Conservation (phyloP, 148 eudicot species). For the Oxyria digyna region DNA sequence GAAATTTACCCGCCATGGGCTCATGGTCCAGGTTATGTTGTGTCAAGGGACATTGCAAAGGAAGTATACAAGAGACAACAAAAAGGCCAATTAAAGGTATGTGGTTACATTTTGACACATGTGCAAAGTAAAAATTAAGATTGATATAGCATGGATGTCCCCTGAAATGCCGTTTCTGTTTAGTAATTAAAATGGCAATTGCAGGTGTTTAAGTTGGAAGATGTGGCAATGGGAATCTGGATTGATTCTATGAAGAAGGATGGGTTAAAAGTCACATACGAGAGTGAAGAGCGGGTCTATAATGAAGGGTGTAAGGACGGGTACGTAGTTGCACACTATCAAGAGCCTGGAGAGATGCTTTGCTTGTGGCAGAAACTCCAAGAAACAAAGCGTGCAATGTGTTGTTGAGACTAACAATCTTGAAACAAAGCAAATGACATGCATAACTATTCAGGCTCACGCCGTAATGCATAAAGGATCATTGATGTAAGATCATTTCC, state of each 20-base stretch:
- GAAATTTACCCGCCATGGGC: conserved; percentile 89
- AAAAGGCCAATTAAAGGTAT: conserved; percentile 21
- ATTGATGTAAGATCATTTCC: not conserved
- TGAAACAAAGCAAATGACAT: not conserved
- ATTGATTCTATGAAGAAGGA: conserved; percentile 62
- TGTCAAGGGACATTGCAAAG: conserved; percentile 69
- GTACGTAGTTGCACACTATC: conserved; percentile 87
- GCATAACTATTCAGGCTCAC: not conserved
- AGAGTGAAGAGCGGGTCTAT: conserved; percentile 56
- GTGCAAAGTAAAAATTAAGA: no score
- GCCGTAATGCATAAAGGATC: not conserved
- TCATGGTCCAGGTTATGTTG: conserved; percentile 93
- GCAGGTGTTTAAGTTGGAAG: conserved; percentile 96
- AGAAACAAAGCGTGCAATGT: conserved; percentile 51
- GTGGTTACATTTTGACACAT: no score
- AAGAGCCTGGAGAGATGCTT: conserved; percentile 81
- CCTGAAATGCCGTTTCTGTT: not conserved
- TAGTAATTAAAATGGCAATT: not conserved
- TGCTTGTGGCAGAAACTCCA: conserved; percentile 96
- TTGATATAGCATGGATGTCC: not conserved
- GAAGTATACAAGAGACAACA: conserved; percentile 43
- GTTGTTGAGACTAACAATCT: conserved; percentile 38
- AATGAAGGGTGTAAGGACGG: conserved; percentile 69
- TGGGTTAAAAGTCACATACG: conserved; percentile 58
- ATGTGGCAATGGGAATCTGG: conserved; percentile 99